These are phyloP conservation scores for Paramecium bursaria DNA, from an alignment of 73 alveolate species.

Conservation along the genomic window DNA sequence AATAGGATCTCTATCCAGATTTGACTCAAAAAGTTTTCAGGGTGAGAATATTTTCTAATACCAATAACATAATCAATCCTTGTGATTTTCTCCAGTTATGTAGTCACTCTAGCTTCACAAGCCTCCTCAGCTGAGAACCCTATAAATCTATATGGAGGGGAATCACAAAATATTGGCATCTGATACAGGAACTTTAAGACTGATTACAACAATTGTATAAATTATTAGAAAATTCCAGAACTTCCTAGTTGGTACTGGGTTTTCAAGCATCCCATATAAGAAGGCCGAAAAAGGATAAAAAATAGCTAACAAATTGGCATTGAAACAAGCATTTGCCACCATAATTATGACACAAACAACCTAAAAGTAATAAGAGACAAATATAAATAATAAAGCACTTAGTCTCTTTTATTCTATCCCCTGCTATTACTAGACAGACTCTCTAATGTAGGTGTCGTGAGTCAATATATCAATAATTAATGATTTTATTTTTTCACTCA, in stretches of 20 bases:
- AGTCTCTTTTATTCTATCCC: slow-evolving; percentile 42
- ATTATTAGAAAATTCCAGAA: slow-evolving; percentile 71
- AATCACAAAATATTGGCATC: slow-evolving; percentile 78
- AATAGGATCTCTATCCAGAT: slow-evolving; percentile 67
- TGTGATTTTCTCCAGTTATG: slow-evolving; percentile 62
- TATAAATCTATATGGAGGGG: slow-evolving; percentile 71
- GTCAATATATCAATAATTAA: slow-evolving; percentile 16
- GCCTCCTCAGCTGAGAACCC: slow-evolving; percentile 66
- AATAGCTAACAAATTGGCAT: slow-evolving; percentile 71
- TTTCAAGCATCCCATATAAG: slow-evolving; percentile 72
- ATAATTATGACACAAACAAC: slow-evolving; percentile 53
- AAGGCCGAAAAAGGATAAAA: slow-evolving; percentile 70
- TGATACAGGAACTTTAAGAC: slow-evolving; percentile 73
- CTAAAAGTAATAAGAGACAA: slow-evolving; percentile 54
- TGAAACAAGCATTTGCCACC: slow-evolving; percentile 57
- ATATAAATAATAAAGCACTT: slow-evolving; percentile 40
- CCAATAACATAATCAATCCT: slow-evolving; percentile 79
- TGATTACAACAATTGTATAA: slow-evolving; percentile 65
- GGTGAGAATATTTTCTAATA: slow-evolving; percentile 74
- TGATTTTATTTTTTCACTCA: not conserved
- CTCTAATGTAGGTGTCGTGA: slow-evolving; percentile 50
- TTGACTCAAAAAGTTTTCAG: slow-evolving; percentile 70
- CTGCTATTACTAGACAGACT: not conserved
- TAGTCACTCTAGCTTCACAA: slow-evolving; percentile 37
- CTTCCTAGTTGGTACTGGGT: slow-evolving; percentile 72